Conservation (phyloP, 352 stramenopile genomes). For the Phytopythium kandeliae region DNA sequence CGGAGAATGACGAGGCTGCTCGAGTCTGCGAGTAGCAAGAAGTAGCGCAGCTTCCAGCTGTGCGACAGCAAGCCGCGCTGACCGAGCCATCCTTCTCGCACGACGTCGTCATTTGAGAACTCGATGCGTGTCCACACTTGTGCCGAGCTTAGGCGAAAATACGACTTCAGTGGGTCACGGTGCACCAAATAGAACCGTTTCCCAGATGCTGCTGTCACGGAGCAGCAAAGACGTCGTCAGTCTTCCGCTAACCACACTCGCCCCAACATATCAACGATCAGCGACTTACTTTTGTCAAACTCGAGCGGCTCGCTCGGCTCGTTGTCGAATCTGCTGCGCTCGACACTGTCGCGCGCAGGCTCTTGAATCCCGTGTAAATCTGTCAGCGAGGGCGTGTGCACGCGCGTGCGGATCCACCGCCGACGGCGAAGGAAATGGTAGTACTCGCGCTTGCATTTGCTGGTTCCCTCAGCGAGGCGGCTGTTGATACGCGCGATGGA, state of each 20-base stretch:
- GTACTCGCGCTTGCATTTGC: conserved; percentile 65
- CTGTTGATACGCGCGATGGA: conserved; percentile 82
- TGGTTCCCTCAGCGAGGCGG: conserved; percentile 67
- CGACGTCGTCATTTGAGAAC: conserved; percentile 68
- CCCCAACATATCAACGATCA: not conserved
- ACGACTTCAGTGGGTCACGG: conserved; percentile 53
- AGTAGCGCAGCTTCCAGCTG: conserved; percentile 85
- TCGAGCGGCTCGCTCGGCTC: not conserved
- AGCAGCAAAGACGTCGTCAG: not conserved
- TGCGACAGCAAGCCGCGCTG: conserved; percentile 58
- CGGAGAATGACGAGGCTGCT: conserved; percentile 75
- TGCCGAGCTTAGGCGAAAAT: conserved; percentile 48
- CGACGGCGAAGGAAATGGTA: conserved; percentile 75
- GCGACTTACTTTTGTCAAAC: conserved; percentile 1
- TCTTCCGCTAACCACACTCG: not conserved
- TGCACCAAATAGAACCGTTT: conserved; percentile 67
- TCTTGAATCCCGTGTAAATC: not conserved
- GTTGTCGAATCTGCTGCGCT: not conserved
- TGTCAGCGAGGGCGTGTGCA: conserved; percentile 33
- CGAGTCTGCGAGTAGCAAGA: conserved; percentile 57
- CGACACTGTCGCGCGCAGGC: not conserved
- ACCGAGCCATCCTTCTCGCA: conserved; percentile 74
- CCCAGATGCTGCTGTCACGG: not conserved
- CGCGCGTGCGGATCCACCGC: conserved; percentile 74
- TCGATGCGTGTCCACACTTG: conserved; percentile 34